Conservation (phyloP, 1,139 yeast genomes). For the Hansenula lynferdii region DNA sequence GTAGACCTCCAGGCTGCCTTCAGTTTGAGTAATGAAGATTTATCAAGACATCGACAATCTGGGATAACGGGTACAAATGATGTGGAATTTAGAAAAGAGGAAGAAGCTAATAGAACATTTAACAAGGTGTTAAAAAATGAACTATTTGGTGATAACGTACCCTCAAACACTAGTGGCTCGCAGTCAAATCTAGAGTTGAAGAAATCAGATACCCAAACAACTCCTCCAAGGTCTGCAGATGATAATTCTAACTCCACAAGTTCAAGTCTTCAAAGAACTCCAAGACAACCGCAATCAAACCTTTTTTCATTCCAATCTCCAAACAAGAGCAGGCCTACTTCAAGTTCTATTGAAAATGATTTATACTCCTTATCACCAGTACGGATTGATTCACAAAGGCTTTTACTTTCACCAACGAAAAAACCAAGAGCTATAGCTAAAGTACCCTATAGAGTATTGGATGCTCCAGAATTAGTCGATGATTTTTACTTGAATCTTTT, state of each 20-base stretch:
- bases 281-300: slow-evolving; percentile 50
- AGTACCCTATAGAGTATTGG: slow-evolving; percentile 89
- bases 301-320: slow-evolving; percentile 71
- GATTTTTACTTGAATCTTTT: slow-evolving; percentile 89
- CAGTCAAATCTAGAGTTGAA: too few relatives aligned
- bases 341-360: slow-evolving; percentile 58
- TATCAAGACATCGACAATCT: slow-evolving; percentile 16
- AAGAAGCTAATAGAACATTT: slow-evolving; percentile 85
- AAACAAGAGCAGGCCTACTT: slow-evolving; percentile 52
- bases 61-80: slow-evolving; percentile 51
- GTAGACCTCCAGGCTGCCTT: slow-evolving; percentile 87
- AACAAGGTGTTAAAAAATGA: slow-evolving; percentile 85
- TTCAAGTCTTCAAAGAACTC: slow-evolving; percentile 30
- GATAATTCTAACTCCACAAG: slow-evolving; percentile 5
- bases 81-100: slow-evolving; percentile 61
- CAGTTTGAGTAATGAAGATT: slow-evolving; percentile 50
- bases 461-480: slow-evolving; percentile 94
- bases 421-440: slow-evolving; percentile 73
- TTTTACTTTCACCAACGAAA: slow-evolving; percentile 77
- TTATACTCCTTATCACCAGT: slow-evolving; percentile 84
- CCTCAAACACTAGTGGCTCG: too few relatives aligned
- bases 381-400: slow-evolving; percentile 77
- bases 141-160: slow-evolving; percentile 75
- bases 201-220: slow-evolving; percentile 10
- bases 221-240: slow-evolving; percentile 18